Percentiles rank a stretch among this genome's conserved stretches.
Conservation (phyloP, 2,329 filamentous ascomycete species). For the Fusarium veterinarium region DNA sequence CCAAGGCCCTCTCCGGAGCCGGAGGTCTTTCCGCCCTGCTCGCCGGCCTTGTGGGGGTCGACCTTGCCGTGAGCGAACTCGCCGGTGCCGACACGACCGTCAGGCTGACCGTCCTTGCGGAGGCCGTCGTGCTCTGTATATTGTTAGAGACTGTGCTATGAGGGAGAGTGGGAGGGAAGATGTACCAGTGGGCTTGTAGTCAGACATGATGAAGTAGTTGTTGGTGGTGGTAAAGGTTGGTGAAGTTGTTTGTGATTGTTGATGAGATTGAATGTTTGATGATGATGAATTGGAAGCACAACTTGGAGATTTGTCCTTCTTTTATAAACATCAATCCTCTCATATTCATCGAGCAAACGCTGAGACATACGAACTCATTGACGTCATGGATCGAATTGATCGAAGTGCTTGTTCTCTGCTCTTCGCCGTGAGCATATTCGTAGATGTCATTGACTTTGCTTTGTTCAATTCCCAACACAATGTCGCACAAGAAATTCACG, state of each 20-base stretch:
- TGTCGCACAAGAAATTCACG: neutral
- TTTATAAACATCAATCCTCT: neutral
- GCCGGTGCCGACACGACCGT: slow-evolving; percentile 37
- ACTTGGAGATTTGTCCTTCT: neutral
- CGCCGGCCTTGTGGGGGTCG: slow-evolving; percentile 34
- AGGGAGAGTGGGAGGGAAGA: accelerated
- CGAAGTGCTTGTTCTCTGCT: neutral
- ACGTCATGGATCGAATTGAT: slow-evolving; percentile 18
- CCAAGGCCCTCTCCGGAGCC: slow-evolving; percentile 2
- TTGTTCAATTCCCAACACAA: neutral
- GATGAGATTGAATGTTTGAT: neutral
- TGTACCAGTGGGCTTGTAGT: slow-evolving; percentile 32
- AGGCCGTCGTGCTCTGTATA: slow-evolving; percentile 36
- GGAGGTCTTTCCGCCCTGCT: slow-evolving; percentile 33
- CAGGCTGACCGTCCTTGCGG: slow-evolving; percentile 39
- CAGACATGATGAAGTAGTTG: slow-evolving; percentile 18
- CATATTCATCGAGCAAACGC: neutral
- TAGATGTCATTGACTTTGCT: slow-evolving; percentile 26
- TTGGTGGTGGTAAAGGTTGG: neutral
- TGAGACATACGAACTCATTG: neutral
- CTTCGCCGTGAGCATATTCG: neutral
- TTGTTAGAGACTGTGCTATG: neutral
- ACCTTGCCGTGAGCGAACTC: slow-evolving; percentile 42
- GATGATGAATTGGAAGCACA: neutral
- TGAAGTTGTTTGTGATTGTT: neutral